Base-by-base conservation (phyloP, 768 basidiomycete species). In the Roridomyces roridus region DNA sequence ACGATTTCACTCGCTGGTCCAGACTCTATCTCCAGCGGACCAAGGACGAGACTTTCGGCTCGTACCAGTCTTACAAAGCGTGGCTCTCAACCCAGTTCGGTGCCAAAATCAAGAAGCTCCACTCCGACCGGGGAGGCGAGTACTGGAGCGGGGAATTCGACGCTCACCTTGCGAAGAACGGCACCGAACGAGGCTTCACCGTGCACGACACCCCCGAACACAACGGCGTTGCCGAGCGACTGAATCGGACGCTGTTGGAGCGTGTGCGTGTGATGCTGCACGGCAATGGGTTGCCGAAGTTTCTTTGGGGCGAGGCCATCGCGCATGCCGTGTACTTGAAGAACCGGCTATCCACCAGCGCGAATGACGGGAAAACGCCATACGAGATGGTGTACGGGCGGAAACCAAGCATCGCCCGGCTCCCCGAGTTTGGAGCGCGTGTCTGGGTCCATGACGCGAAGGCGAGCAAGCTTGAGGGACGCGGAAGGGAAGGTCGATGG, bases 221-320 rank as follows among this genome's bases (percentile, higher is more conserved):
- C 55, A 77, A 77, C 54, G 72, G 77, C 14, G 56, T 78, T 11
- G 73, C 75, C 0, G 75, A 80, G 55, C 57, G 69, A 6, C 63
- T 71, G 17, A 78, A 74, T 37, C 57, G 71, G 3, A 69, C 64
- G 0, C 29, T 73, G 0, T 9, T 70, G 2, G 70, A 77, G 23
- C 57, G 64, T 12, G 66, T 69, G 10, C 57, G 65, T 1, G 73
- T 76, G 0, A 64, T 77, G 65, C 59, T 68, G 0, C 63, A 67
- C 44, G 53, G 50, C 12, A 56, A 59, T 2, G 59, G 61, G 10
- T 51, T 76, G 0, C 72, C 70, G 3, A 65, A 62, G 14, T 66
- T 56, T 31, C 64, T 78, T 5, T 79, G 76, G 74, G 68, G 52
- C 5, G 69, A 74, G 26, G 68, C 72, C 6, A 35, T 71, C 2